Evolutionary conservation across 139 green algal species (phyloP), one percentile per base, ranked within the genome.

Genomic region (Chlamydomonas applanata): DNA sequence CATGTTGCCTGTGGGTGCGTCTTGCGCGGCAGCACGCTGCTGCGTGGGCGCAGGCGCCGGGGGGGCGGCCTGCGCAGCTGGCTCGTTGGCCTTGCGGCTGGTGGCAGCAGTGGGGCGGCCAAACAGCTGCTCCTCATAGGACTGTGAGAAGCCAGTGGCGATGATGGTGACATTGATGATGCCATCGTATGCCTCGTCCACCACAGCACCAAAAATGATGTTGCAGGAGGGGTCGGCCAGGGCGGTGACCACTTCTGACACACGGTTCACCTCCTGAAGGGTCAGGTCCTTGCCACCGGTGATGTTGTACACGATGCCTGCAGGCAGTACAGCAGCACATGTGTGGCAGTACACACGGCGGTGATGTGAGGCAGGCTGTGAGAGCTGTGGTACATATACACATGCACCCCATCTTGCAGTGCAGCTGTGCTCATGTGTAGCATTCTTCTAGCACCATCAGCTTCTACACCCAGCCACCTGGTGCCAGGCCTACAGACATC

Each of bases 221-320:
- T 98, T 98, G 79, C 92, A 93, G 27, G 69, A 79, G 22, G 93
- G 93, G 82, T 98, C 95, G 20, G 95, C 95, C 35, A 98, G 83
- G 27, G 40, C 68, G 16, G 90, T 97, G 20, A 99, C 92, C 24
- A 98, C 92, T 86, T 98, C 91, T 0, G 81, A 93, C 61, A 97
- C 94, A 20, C 83, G 74, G 92, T 97, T 97, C n/a, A 97, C 92
- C 78, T 96, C 92, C 25, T 84, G 69, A 36, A 99, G 86, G 0
- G 94, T 98, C 30, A 99, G 83, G 87, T 99, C 93, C 32, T 76
- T 80, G 57, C 93, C 93, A 36, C 94, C 95, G 4, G 94, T 98
- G 82, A 98, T 98, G 85, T 98, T 97, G 87, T 90, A 98, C 63
- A 98, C 92, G 74, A 98, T 96, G 64, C 94, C 93, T 85, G 61